Evolutionary conservation across 202 grass and related monocot genomes (phyloP).

Genomic region (Musa balbisiana): DNA sequence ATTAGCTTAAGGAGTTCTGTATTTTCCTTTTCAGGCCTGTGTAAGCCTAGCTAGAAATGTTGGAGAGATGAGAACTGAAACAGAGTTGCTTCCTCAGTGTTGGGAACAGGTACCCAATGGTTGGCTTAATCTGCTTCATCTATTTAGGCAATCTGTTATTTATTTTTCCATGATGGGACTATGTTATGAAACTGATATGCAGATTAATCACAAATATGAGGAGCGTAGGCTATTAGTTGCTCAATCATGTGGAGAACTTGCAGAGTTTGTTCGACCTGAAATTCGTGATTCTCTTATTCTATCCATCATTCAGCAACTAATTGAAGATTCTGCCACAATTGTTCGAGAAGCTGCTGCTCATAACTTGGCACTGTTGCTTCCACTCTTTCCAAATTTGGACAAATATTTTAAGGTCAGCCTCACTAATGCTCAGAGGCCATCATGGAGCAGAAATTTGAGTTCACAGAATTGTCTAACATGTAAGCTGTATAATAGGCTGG

Average conservation of each 20-base stretch:
- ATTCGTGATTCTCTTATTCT: slow-evolving; percentile 94
- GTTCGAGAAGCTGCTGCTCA: slow-evolving; percentile 87
- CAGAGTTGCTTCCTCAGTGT: slow-evolving; percentile 91
- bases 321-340: slow-evolving; percentile 83
- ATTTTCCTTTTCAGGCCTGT: slow-evolving; percentile 51
- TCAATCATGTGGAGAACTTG: slow-evolving; percentile 92
- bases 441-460: slow-evolving; percentile 36
- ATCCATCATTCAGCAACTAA: slow-evolving; percentile 93
- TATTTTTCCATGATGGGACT: background rate
- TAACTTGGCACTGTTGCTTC: slow-evolving; percentile 81
- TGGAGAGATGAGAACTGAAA: slow-evolving; percentile 97
- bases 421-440: slow-evolving; percentile 39
- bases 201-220: slow-evolving; percentile 99
- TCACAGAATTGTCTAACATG: slow-evolving; percentile 39
- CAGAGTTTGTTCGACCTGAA: slow-evolving; percentile 76
- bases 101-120: slow-evolving; percentile 77
- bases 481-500: slow-evolving; percentile 32
- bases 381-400: slow-evolving; percentile 80
- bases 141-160: background rate
- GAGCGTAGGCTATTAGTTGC: slow-evolving; percentile 85
- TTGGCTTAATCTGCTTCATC: slow-evolving; percentile 27
- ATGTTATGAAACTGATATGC: slow-evolving; percentile 30
- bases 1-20: slow-evolving; percentile 8
- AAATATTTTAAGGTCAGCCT: slow-evolving; percentile 93
- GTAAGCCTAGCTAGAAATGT: slow-evolving; percentile 81